Conservation (phyloP, 352 stramenopile species). For the Aphanomyces euteiches region DNA sequence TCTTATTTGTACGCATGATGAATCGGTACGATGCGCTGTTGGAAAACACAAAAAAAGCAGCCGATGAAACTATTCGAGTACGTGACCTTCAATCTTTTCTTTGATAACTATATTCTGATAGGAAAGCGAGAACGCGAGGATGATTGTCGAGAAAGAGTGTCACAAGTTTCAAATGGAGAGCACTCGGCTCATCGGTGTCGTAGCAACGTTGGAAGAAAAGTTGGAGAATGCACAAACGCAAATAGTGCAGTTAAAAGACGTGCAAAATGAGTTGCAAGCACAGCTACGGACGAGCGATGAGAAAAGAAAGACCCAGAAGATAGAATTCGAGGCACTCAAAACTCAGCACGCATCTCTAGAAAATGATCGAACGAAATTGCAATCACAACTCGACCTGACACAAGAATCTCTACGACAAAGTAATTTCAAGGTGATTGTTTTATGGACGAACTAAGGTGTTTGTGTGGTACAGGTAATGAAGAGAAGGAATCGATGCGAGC, state of each 20-base stretch:
- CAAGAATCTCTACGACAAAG: not conserved
- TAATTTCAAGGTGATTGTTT: not conserved
- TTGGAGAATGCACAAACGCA: slow-evolving; percentile 42
- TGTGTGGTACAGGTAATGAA: not conserved
- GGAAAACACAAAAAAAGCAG: not conserved
- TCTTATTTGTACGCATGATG: slow-evolving; percentile 44
- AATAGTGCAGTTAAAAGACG: slow-evolving; percentile 37
- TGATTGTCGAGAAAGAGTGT: slow-evolving; percentile 40
- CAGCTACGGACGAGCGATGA: slow-evolving; percentile 43
- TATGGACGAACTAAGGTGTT: not conserved
- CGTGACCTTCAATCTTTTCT: not conserved
- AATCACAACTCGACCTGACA: not conserved
- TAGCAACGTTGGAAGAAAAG: slow-evolving; percentile 57
- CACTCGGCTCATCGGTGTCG: slow-evolving; percentile 44
- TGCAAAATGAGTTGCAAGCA: slow-evolving; percentile 34
- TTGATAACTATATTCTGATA: slow-evolving; percentile 27
- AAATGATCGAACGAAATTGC: not conserved
- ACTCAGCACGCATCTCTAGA: slow-evolving; percentile 35
- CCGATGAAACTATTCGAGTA: slow-evolving; percentile 13
- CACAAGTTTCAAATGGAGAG: slow-evolving; percentile 50
- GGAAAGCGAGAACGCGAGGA: slow-evolving; percentile 33
- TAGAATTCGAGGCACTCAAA: slow-evolving; percentile 38
- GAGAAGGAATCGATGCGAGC: not conserved
- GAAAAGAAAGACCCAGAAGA: slow-evolving; percentile 34
- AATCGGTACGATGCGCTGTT: slow-evolving; percentile 29